phyloP scores from a whole-genome alignment of 257 asterid genomes.

The Verbascum thapsus region DNA sequence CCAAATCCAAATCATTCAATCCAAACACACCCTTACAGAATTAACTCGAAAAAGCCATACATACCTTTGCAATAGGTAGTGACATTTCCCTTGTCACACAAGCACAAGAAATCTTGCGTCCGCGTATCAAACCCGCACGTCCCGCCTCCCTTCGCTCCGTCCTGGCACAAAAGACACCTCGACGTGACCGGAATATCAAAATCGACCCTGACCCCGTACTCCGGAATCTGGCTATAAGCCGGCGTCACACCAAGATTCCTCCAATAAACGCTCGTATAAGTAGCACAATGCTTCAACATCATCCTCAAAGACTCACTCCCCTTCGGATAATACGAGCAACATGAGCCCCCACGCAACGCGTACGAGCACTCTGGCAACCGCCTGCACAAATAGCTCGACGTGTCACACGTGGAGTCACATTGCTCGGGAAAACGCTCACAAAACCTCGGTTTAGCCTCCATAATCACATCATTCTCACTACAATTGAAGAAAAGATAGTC shows the following conservation, averaged over 20 bases:
- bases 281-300: slow-evolving; percentile 76
- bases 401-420: slow-evolving; percentile 91
- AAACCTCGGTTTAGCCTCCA: slow-evolving; percentile 70
- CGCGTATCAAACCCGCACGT: slow-evolving; percentile 70
- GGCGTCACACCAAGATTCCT: slow-evolving; percentile 65
- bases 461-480: slow-evolving; percentile 63
- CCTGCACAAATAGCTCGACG: slow-evolving; percentile 78
- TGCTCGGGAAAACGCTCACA: slow-evolving; percentile 87
- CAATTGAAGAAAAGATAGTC: slow-evolving; percentile 94
- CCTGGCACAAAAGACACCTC: slow-evolving; percentile 67
- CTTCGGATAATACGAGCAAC: slow-evolving; percentile 88
- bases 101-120: slow-evolving; percentile 71
- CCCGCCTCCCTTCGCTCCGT: slow-evolving; percentile 61
- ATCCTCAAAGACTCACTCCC: slow-evolving; percentile 80
- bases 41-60: neutral
- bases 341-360: slow-evolving; percentile 49
- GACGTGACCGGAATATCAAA: slow-evolving; percentile 84
- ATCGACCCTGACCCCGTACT: slow-evolving; percentile 83
- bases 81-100: slow-evolving; percentile 67
- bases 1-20: too few species aligned
- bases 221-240: slow-evolving; percentile 67
- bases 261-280: slow-evolving; percentile 80
- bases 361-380: slow-evolving; percentile 66
- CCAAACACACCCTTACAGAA: too few species aligned
- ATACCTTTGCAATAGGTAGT: slow-evolving; percentile 75